Percentiles rank a stretch among this genome's conserved stretches.
Conservation (phyloP, 345 rosid species). For the Gossypium arboreum region DNA sequence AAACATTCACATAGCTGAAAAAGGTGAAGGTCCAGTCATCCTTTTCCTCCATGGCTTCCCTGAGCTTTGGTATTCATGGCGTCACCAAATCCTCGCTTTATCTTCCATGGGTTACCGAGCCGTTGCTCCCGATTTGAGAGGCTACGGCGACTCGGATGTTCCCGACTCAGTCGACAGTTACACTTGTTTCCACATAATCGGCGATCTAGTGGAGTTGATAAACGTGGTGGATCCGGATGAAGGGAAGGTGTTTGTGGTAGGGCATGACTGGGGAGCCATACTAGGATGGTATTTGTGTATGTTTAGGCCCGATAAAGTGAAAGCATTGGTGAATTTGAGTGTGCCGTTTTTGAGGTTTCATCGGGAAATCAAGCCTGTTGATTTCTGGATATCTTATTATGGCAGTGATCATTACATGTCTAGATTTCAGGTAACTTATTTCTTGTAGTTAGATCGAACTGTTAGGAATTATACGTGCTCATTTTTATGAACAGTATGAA, state of each 20-base stretch:
- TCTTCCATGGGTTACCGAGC: slow-evolving; percentile 53
- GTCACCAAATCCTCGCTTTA: slow-evolving; percentile 54
- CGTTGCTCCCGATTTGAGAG: slow-evolving; percentile 66
- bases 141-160: slow-evolving; percentile 56
- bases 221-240: slow-evolving; percentile 17
- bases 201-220: slow-evolving; percentile 46
- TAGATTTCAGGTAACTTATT: slow-evolving; percentile 53
- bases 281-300: slow-evolving; percentile 48
- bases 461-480: too few relatives aligned
- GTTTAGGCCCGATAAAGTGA: slow-evolving; percentile 53
- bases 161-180: slow-evolving; percentile 41
- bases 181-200: slow-evolving; percentile 43
- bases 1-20: slow-evolving; percentile 44
- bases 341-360: slow-evolving; percentile 36
- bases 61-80: slow-evolving; percentile 72
- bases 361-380: slow-evolving; percentile 29
- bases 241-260: slow-evolving; percentile 54
- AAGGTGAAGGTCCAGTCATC: slow-evolving; percentile 53
- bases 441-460: too few relatives aligned
- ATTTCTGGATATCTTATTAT: slow-evolving; percentile 18
- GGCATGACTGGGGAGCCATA: slow-evolving; percentile 67
- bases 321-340: slow-evolving; percentile 41
- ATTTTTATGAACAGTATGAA: too few relatives aligned
- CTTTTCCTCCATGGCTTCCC: slow-evolving; percentile 70
- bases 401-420: slow-evolving; percentile 53